Evolutionary conservation across 148 eudicot genomes (phyloP), one percentile per base, ranked within the genome.

Genomic region (Pouteria glomerata): DNA sequence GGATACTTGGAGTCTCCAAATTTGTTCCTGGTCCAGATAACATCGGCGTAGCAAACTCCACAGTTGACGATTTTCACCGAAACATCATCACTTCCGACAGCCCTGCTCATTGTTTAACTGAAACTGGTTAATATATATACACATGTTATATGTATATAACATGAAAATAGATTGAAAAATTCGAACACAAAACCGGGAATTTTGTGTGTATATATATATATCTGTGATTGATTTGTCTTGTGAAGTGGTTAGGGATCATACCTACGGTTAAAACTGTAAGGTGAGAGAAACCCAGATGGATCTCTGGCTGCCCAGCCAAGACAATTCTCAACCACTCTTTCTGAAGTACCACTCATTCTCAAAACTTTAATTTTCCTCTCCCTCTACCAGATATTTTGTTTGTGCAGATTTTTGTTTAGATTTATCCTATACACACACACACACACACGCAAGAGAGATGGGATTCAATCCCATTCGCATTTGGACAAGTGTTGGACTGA

Each of bases 11-110:
- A 61, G 63, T 78, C 82, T 14, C 78, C 81, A 37, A 69, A 39
- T 39, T 42, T 12, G 70, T 85, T 88, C 73, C 82, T 83, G 7
- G 90, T 85, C 93, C 93, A 86, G 15, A 52, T 59, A 57, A 91
- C 89, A 82, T 91, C 97, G 60, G 91, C 93, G 73, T 83, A 91
- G 73, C 93, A 91, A 26, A 91, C 81, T 68, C 93, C 97, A 78
- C 97, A 91, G 70, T 86, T 86, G 6, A 82, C 74, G 35, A 91
- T 91, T 42, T 62, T 82, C 8, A 91, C 34, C 13, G 84, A 87
- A 66, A 91, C 77, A 68, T 91, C 97, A 59, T 85, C 91, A 48
- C 63, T 63, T 61, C 83, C 83, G 26, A 86, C 86, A 51, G 61
- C 78, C 85, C 97, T 88, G 87, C 44, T 37, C 13, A 13, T 6